phyloP scores from a whole-genome alignment of 441 rosid species.

The Manihot esculenta region DNA sequence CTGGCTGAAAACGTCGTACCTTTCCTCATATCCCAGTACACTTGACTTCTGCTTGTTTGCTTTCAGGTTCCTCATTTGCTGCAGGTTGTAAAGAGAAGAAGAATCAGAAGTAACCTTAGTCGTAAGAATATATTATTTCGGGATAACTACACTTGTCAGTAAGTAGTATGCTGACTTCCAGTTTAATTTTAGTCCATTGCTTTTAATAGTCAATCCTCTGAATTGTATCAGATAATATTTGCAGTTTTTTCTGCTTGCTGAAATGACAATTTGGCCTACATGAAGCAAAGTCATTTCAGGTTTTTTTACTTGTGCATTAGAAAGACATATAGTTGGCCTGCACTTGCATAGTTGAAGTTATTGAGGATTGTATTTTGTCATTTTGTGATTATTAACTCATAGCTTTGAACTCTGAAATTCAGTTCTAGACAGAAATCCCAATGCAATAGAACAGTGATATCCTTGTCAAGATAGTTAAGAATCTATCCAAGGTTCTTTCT shows the following conservation, averaged over 20 bases:
- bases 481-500: neutral
- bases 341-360: neutral
- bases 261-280: neutral
- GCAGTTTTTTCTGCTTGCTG: neutral
- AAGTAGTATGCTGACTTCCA: slow-evolving; percentile 35
- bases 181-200: neutral
- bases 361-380: neutral
- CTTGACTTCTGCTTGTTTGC: slow-evolving; percentile 18
- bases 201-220: neutral
- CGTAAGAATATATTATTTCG: slow-evolving; percentile 71
- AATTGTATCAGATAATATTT: neutral
- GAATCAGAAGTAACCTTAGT: slow-evolving; percentile 64
- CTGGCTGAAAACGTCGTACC: slow-evolving; percentile 5
- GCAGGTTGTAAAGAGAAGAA: slow-evolving; percentile 85
- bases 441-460: neutral
- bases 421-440: neutral
- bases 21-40: neutral
- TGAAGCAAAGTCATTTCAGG: slow-evolving; percentile 9
- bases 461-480: neutral
- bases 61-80: slow-evolving; percentile 84
- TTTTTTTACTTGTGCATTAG: neutral
- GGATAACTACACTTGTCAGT: slow-evolving; percentile 84
- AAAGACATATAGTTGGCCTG: neutral
- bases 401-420: neutral
- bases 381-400: neutral